phyloP scores from a whole-genome alignment of 805 yeast species.

The Dipodascopsis tothii region DNA sequence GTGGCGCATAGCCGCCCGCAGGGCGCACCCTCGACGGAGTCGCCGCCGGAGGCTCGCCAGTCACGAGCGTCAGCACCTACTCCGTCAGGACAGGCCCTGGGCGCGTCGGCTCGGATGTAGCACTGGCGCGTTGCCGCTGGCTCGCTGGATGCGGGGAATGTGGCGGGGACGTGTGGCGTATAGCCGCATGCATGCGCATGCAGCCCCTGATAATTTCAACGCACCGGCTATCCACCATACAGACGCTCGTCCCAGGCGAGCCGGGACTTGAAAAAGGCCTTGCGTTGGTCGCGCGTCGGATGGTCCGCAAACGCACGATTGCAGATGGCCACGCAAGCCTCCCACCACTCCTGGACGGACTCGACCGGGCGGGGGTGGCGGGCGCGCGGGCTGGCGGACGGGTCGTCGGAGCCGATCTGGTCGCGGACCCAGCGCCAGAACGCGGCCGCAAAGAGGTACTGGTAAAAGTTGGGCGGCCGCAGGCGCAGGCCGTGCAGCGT shows the following conservation, averaged over 20 bases:
- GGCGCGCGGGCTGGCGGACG: background rate
- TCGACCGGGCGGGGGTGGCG: slow-evolving; percentile 2
- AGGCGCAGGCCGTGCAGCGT: slow-evolving; percentile 10
- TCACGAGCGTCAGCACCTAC: too few relatives aligned
- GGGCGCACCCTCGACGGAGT: too few relatives aligned
- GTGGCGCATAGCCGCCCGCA: too few relatives aligned
- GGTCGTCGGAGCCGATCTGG: slow-evolving; percentile 5
- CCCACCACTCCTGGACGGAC: slow-evolving; percentile 20
- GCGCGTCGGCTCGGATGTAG: too few relatives aligned
- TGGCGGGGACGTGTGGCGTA: too few relatives aligned
- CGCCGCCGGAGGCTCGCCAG: too few relatives aligned
- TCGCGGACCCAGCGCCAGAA: slow-evolving; percentile 24
- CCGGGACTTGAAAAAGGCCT: slow-evolving; percentile 16
- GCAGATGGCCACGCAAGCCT: slow-evolving; percentile 17
- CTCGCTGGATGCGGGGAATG: too few relatives aligned
- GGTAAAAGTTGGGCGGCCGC: slow-evolving; percentile 19
- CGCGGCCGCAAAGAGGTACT: slow-evolving; percentile 21
- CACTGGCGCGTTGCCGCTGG: too few relatives aligned
- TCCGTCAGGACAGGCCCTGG: too few relatives aligned
- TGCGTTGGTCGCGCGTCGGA: slow-evolving; percentile 8
- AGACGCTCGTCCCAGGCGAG: slow-evolving; percentile 14
- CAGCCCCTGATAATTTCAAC: background rate
- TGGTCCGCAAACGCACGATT: slow-evolving; percentile 13
- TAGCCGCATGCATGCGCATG: too few relatives aligned
- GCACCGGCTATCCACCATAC: slow-evolving; percentile 3